Conservation (phyloP, 768 basidiomycete genomes). For the Rhodotorula babjevae region DNA sequence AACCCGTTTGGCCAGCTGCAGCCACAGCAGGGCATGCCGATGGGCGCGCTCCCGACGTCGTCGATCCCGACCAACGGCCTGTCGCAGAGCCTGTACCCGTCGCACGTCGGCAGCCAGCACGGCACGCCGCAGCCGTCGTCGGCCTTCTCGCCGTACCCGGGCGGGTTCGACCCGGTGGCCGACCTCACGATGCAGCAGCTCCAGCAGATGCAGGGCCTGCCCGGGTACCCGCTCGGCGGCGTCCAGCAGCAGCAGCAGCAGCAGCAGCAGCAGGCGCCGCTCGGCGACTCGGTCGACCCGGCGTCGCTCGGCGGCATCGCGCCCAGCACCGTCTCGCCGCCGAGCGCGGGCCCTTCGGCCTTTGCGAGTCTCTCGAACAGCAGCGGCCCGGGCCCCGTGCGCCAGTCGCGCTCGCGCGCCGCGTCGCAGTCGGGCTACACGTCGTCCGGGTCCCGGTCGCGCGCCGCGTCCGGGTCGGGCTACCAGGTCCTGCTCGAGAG, state of each 20-base stretch:
- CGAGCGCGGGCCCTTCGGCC: background rate
- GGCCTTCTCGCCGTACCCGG: background rate
- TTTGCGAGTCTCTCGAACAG: background rate
- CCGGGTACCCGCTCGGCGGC: too few species aligned
- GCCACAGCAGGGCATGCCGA: background rate
- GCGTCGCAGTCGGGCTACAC: constrained; percentile 34
- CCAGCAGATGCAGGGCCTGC: background rate
- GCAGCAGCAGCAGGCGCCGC: background rate
- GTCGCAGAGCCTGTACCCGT: background rate
- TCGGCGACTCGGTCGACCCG: constrained; percentile 1
- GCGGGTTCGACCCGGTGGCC: constrained; percentile 9
- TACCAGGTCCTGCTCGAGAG: constrained; percentile 35
- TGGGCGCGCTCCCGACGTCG: background rate
- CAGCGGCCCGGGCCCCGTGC: constrained; percentile 3
- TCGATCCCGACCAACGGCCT: background rate
- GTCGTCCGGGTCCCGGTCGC: constrained; percentile 34
- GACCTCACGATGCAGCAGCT: constrained; percentile 16
- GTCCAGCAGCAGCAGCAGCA: background rate
- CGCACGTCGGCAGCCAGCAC: background rate
- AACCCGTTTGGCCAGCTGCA: constrained; percentile 2
- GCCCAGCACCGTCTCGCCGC: background rate
- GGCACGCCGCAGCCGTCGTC: background rate
- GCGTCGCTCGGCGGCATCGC: background rate
- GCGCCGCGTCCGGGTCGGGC: constrained; percentile 36
- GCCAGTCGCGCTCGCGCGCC: constrained; percentile 29